phyloP scores from a whole-genome alignment of 1,284 basidiomycete genomes.

The Xanthoconium separans region DNA sequence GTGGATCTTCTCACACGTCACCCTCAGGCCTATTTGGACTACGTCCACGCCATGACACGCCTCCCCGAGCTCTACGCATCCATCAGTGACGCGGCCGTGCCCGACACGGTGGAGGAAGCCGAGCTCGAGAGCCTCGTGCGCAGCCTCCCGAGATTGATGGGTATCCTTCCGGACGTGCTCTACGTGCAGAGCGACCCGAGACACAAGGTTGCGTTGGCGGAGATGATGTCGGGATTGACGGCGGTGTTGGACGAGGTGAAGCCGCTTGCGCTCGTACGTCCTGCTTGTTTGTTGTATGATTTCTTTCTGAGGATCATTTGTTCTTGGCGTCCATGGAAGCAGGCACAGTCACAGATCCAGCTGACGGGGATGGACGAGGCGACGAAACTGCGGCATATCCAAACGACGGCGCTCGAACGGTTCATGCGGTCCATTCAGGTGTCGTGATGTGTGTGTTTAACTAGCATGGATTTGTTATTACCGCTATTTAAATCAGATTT shows the following conservation, averaged over 20 bases:
- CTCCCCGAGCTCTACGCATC: conserved; percentile 57
- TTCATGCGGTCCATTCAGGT: conserved; percentile 43
- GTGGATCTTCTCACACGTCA: conserved; percentile 6
- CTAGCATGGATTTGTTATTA: conserved; percentile 14
- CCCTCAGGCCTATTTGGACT: conserved; percentile 65
- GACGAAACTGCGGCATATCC: conserved; percentile 52
- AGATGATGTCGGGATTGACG: conserved; percentile 70
- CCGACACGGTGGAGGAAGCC: conserved; percentile 46
- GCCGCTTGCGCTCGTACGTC: conserved; percentile 60
- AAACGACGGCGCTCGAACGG: conserved; percentile 45
- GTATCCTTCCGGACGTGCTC: conserved; percentile 68
- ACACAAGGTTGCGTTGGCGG: conserved; percentile 67
- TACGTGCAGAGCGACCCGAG: conserved; percentile 54
- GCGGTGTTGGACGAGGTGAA: conserved; percentile 56
- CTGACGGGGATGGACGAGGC: conserved; percentile 46
- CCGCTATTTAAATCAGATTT: conserved; percentile 16
- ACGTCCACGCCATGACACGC: conserved; percentile 60
- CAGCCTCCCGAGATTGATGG: conserved; percentile 65
- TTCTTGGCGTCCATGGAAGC: conserved; percentile 10
- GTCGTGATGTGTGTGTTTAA: conserved; percentile 18
- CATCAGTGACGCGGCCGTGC: conserved; percentile 40
- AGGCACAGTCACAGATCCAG: conserved; percentile 45
- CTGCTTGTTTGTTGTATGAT: neutral
- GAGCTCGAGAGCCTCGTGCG: conserved; percentile 64
- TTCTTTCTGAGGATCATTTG: neutral